Base-by-base conservation (phyloP, 768 basidiomycete genomes). In the Serendipita sp. region DNA sequence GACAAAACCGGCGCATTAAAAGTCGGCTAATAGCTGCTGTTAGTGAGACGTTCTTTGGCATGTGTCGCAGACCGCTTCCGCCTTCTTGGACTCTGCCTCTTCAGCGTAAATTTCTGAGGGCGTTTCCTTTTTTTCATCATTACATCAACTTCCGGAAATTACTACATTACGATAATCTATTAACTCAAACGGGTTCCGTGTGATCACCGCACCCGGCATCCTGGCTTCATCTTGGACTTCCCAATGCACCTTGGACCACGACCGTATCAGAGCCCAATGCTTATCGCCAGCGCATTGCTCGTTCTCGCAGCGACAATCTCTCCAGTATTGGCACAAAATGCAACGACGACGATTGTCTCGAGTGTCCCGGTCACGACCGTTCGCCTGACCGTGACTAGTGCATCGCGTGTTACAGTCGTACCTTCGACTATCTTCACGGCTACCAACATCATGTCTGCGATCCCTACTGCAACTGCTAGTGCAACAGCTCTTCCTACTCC, bases 391-490 rank as follows among this genome's bases (percentile, higher is more conserved):
- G 44, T 65, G 51, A 58, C 41, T 4, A 51, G 48, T 63, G 71
- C 72, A 0, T 68, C 70, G n/a, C 67, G 70, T 60, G 69, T 69
- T 24, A 68, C 69, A 3, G 63, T 69, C 32, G 58, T 69, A 2
- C 66, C 81, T n/a, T 58, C 77, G 45, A 70, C 80, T 0, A 67
- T 80, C 3, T 68, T 79, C 1, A 69, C 78, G 32, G 70, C 75
- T 18, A 68, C 76, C 3, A 67, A 77, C 3, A 72, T 80, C 11
- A 65, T 75, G 11, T 70, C 77, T 4, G 74, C 78, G 35, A 74
- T 81, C n/a, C 69, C 81, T 3, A 78, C 83, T 1, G 73, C 83
- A 2, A 73, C 79, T 3, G 65, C 76, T 15, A 47, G 70, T 35
- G 65, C 63, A 64, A 76, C 44, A 64, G 67, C 72, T 2, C 30